Base-by-base conservation (phyloP, 768 basidiomycete species). In the Leccinum variicolor region DNA sequence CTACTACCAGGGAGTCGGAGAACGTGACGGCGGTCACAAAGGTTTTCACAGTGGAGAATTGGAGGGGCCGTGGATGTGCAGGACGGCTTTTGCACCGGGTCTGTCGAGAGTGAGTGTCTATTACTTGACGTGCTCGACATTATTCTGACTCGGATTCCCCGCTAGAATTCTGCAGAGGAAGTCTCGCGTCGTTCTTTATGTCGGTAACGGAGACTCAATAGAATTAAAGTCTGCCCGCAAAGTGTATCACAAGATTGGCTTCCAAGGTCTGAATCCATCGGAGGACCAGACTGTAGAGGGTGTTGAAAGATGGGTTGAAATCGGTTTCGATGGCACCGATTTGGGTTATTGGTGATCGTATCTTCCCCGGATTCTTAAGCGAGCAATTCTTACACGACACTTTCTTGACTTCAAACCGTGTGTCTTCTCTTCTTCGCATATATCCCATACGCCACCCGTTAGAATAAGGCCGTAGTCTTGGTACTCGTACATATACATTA, bases 271-370 rank as follows among this genome's bases (percentile, higher is more conserved):
- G 15, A 69, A 60, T 15, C 8, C 34, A 59, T 50, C 63, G 9
- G 62, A 61, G 26, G 68, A 57, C 13, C 61, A 66, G 15, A 59
- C 66, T 3, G 75, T 76, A 2, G 75, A 79, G n/a, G 79, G 77
- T 6, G 77, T 81, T 3, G 77, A 79, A 33, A 66, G 72, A 15
- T 90, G 85, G 85, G 60, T 84, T 6, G 89, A 90, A 56, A 71
- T 86, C 51, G 88, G 88, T 9, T 89, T 88, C 55, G 77, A 83
- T 69, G 23, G 55, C 59, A 17, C 52, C 55, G 60, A 72, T 3
- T 75, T 87, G 15, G 90, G 89, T 2, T 84, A 87, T 64, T 92
- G 90, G 89, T 90, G 73, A 76, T 58, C n/a, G 3, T n/a, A n/a
- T 4, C 31, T 53, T 55, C 26, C 21, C 21, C 4, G 28, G 23